These are phyloP conservation scores for Camelina sativa DNA, from an alignment of 345 rosid genomes.

Conservation along the genomic window DNA sequence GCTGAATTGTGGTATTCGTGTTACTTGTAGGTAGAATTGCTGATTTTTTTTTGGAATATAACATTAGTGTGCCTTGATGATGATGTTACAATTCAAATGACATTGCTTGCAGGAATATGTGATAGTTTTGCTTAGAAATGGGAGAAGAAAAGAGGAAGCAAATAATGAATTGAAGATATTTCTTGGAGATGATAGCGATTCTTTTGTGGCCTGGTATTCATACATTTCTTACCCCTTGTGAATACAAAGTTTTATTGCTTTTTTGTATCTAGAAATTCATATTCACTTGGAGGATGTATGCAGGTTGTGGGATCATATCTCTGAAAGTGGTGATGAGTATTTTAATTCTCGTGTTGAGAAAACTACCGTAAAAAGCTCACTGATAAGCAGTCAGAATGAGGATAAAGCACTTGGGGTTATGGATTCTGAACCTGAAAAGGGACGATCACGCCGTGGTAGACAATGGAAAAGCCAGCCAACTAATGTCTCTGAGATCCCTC, in stretches of 20 bases:
- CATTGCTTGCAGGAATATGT: constrained; percentile 76
- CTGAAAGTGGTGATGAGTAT: constrained; percentile 66
- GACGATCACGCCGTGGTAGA: constrained; percentile 59
- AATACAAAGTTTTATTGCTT: background rate
- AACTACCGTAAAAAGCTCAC: constrained; percentile 40
- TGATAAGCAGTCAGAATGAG: constrained; percentile 46
- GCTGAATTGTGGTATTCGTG: background rate
- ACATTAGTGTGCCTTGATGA: background rate
- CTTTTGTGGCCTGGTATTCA: constrained; percentile 82
- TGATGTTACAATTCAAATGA: constrained; percentile 17
- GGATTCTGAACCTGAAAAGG: constrained; percentile 57
- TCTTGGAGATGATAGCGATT: constrained; percentile 87
- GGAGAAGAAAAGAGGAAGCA: constrained; percentile 86
- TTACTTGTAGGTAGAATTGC: constrained; percentile 6
- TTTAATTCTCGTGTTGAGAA: constrained; percentile 48
- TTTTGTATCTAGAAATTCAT: background rate
- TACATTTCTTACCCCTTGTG: background rate
- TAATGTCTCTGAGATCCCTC: constrained; percentile 64
- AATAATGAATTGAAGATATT: constrained; percentile 84
- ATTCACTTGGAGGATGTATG: constrained; percentile 29
- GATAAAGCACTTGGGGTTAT: constrained; percentile 39
- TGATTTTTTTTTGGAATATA: constrained; percentile 3
- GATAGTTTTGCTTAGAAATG: constrained; percentile 84
- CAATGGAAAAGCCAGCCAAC: constrained; percentile 67
- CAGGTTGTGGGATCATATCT: constrained; percentile 98